phyloP scores from a whole-genome alignment of 2,329 filamentous ascomycete species.

The Apiospora phragmitis region DNA sequence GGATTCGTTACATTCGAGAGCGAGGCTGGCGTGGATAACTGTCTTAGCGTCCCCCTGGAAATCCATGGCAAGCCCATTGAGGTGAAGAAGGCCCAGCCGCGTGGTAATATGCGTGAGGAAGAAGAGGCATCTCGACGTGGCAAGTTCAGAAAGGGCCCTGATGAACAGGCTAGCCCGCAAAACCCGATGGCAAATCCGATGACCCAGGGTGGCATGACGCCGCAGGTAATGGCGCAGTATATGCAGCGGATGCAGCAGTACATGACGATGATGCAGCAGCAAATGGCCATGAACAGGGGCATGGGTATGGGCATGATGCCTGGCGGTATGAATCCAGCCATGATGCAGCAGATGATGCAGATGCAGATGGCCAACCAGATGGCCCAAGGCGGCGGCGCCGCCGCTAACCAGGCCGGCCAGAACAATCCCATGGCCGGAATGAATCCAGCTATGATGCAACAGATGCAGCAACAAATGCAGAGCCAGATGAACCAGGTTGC shows the following conservation, averaged over 20 bases:
- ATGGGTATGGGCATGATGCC: slow-evolving; percentile 55
- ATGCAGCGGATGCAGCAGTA: slow-evolving; percentile 99
- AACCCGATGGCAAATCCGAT: slow-evolving; percentile 32
- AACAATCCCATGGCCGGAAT: slow-evolving; percentile 45
- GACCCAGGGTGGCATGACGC: slow-evolving; percentile 68
- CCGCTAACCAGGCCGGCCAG: slow-evolving; percentile 27
- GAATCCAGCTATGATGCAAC: slow-evolving; percentile 59
- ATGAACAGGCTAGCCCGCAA: slow-evolving; percentile 34
- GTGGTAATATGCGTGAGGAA: slow-evolving; percentile 91
- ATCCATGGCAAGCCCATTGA: slow-evolving; percentile 97
- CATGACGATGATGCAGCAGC: slow-evolving; percentile 91
- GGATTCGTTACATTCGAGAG: slow-evolving; percentile 98
- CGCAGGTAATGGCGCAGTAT: slow-evolving; percentile 97
- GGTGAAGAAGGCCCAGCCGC: slow-evolving; percentile 95
- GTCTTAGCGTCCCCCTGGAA: slow-evolving; percentile 79
- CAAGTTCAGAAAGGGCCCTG: slow-evolving; percentile 59
- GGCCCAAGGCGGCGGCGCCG: slow-evolving; percentile 34
- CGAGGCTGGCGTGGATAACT: slow-evolving; percentile 90
- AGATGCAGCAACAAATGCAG: slow-evolving; percentile 47
- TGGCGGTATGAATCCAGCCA: slow-evolving; percentile 69
- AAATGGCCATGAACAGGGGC: slow-evolving; percentile 80
- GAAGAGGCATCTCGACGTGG: slow-evolving; percentile 69
- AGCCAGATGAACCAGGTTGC: slow-evolving; percentile 30
- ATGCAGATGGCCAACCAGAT: slow-evolving; percentile 63
- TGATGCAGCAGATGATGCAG: slow-evolving; percentile 77